Evolutionary conservation across 1,284 basidiomycete species (phyloP).

Genomic region (Leccinum insolens): DNA sequence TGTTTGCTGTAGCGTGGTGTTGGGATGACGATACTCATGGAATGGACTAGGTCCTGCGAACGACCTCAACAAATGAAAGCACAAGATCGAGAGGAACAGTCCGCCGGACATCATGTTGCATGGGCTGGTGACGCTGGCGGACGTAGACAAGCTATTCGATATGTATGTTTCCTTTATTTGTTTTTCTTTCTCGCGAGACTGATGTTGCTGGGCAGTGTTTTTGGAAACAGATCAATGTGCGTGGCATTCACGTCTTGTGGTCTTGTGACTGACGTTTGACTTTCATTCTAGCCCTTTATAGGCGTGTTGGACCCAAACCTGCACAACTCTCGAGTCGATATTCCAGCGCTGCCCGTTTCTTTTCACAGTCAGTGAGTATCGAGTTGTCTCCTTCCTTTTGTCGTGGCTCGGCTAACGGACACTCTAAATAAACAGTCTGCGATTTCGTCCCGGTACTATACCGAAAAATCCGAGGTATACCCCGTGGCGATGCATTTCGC

Average conservation of each 20-base stretch:
- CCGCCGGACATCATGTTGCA: slow-evolving; percentile 84
- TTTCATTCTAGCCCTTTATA: slow-evolving; percentile 61
- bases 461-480: too few relatives aligned
- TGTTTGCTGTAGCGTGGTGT: slow-evolving; percentile 15
- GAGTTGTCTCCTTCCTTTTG: too few relatives aligned
- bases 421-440: too few relatives aligned
- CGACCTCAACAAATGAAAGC: slow-evolving; percentile 66
- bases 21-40: neutral
- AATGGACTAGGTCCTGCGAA: slow-evolving; percentile 58
- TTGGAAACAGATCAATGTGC: slow-evolving; percentile 70
- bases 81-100: slow-evolving; percentile 77
- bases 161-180: slow-evolving; percentile 56
- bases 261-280: slow-evolving; percentile 2
- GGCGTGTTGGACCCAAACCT: slow-evolving; percentile 67
- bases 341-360: too few relatives aligned
- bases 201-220: slow-evolving; percentile 45
- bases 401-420: too few relatives aligned
- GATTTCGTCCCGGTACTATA: too few relatives aligned
- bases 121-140: slow-evolving; percentile 78
- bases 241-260: slow-evolving; percentile 23
- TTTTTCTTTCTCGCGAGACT: slow-evolving; percentile 26
- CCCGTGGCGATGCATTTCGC: too few relatives aligned
- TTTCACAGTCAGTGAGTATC: too few relatives aligned
- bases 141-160: slow-evolving; percentile 82
- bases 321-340: too few relatives aligned